phyloP scores from a whole-genome alignment of 129 eudicot genomes.

The Lactuca sativa region DNA sequence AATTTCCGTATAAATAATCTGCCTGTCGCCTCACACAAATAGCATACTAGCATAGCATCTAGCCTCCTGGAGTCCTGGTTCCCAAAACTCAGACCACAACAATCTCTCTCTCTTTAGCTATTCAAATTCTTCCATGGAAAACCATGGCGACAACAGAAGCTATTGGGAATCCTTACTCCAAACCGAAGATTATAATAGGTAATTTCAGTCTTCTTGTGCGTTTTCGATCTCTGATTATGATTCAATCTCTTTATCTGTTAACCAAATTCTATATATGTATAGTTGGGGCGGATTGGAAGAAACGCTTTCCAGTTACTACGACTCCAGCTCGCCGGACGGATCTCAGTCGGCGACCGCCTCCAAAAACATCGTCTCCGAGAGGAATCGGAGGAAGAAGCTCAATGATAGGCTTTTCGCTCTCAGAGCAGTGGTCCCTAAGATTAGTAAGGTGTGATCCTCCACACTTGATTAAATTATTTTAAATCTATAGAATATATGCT shows the following conservation, averaged over 20 bases:
- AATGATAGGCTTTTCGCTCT: conserved; percentile 81
- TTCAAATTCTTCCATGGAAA: conserved; percentile 23
- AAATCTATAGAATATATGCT: background rate
- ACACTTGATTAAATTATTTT: background rate
- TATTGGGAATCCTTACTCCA: conserved; percentile 35
- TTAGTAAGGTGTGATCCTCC: conserved; percentile 56
- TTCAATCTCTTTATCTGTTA: background rate
- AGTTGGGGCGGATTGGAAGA: conserved; percentile 56
- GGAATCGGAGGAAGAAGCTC: conserved; percentile 78
- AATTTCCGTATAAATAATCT: too few relatives aligned
- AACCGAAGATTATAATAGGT: conserved; percentile 23
- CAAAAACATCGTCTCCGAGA: conserved; percentile 79
- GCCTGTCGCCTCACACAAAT: background rate
- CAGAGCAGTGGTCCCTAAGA: conserved; percentile 86
- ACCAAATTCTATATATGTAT: background rate
- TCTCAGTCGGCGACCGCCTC: conserved; percentile 47
- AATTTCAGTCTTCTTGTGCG: background rate
- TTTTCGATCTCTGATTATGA: background rate
- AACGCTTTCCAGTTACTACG: conserved; percentile 54
- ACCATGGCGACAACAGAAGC: conserved; percentile 6
- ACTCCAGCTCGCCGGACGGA: conserved; percentile 93
- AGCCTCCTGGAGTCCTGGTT: background rate
- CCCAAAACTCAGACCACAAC: background rate
- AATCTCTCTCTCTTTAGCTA: background rate
- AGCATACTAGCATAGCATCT: too few relatives aligned